Conservation (phyloP, 1,284 basidiomycete species). For the Marasmius oreades region DNA sequence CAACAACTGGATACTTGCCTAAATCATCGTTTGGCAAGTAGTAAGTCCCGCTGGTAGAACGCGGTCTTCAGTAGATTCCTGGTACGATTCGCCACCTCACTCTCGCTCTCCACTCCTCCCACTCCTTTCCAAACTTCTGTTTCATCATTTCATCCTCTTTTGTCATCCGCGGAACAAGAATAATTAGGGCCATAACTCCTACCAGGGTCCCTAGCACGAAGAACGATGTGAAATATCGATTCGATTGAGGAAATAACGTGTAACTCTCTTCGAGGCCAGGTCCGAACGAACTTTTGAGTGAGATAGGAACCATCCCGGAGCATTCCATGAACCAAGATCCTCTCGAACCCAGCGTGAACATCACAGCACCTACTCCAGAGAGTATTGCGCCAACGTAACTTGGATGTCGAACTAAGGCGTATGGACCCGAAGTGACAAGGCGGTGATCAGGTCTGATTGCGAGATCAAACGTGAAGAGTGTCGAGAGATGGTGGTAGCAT, state of each 20-base stretch:
- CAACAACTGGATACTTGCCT: too few relatives aligned
- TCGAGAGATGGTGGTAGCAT: slow-evolving; percentile 1
- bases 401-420: slow-evolving; percentile 4
- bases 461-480: slow-evolving; percentile 5
- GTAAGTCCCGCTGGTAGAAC: too few relatives aligned
- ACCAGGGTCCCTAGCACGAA: not conserved
- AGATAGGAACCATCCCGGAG: not conserved
- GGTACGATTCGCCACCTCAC: slow-evolving; percentile 17
- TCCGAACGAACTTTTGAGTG: not conserved
- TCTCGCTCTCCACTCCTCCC: slow-evolving; percentile 13
- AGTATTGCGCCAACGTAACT: slow-evolving; percentile 1
- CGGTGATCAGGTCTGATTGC: slow-evolving; percentile 1
- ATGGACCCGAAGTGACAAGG: slow-evolving; percentile 3
- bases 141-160: slow-evolving; percentile 12
- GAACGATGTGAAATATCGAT: not conserved
- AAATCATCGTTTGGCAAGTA: too few relatives aligned
- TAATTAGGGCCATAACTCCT: not conserved
- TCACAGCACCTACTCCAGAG: not conserved
- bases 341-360: not conserved
- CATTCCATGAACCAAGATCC: slow-evolving; percentile 5
- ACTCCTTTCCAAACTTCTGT: slow-evolving; percentile 16
- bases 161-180: not conserved
- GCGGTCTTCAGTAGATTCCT: slow-evolving; percentile 1
- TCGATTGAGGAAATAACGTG: not conserved
- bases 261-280: not conserved